These are phyloP conservation scores for Auriscalpium vulgare DNA, from an alignment of 768 basidiomycete genomes.

Conservation along the genomic window DNA sequence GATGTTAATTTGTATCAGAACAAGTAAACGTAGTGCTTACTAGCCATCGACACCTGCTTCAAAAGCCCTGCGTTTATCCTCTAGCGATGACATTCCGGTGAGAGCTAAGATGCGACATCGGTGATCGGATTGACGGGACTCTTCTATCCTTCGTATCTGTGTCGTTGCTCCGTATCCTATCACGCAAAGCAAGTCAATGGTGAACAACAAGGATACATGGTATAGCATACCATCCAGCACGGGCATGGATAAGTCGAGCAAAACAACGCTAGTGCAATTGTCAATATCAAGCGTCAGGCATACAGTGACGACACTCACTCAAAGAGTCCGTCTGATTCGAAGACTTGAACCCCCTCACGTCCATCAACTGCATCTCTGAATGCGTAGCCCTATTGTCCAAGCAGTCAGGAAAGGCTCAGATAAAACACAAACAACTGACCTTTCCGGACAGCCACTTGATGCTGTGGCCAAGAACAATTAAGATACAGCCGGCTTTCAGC, in stretches of 20 bases:
- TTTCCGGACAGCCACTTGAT: constrained; percentile 64
- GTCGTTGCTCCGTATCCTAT: constrained; percentile 78
- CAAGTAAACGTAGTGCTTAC: constrained; percentile 38
- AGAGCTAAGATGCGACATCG: constrained; percentile 68
- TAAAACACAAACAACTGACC: constrained; percentile 12
- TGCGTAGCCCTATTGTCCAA: constrained; percentile 50
- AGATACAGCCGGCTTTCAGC: constrained; percentile 1
- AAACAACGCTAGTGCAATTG: constrained; percentile 53
- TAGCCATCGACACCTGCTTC: constrained; percentile 94
- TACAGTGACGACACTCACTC: constrained; percentile 50
- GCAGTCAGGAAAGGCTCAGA: neutral
- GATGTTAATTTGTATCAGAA: neutral
- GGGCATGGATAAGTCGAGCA: constrained; percentile 91
- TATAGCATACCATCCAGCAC: constrained; percentile 63
- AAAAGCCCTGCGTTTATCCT: constrained; percentile 88
- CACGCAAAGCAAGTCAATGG: neutral
- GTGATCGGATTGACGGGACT: constrained; percentile 10
- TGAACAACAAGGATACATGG: neutral
- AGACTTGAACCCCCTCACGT: constrained; percentile 73
- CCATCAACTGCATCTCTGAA: constrained; percentile 79
- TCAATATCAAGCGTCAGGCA: neutral
- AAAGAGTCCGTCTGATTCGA: constrained; percentile 66
- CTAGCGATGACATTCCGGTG: constrained; percentile 89
- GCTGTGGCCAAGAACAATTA: constrained; percentile 25
- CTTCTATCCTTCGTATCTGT: constrained; percentile 75